Base-by-base conservation (phyloP, 1,139 yeast genomes). In the Debaryomyces udenii region DNA sequence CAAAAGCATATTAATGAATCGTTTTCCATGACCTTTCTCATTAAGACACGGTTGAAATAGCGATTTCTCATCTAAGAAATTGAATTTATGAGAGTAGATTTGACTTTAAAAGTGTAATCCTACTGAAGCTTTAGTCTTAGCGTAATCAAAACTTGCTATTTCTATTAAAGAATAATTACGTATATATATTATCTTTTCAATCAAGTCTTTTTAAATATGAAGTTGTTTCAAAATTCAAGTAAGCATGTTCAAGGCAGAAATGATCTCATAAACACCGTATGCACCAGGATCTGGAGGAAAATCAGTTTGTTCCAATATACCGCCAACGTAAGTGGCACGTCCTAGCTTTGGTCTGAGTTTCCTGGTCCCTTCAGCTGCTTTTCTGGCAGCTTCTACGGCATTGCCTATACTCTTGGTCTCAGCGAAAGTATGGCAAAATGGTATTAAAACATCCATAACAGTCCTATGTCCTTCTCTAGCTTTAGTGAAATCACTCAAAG, bases 401-500 rank as follows among this genome's bases (percentile, higher is more conserved):
- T 49, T 43, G 5, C 45, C 40, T 7, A 68, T 47, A 45, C 60
- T 62, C 35, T 57, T 49, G 1, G 66, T 50, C 14, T 55, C 47
- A 5, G 49, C 43, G 41, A 67, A 64, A 3, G 59, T 48, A 15
- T 58, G 57, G 33, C 66, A 69, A 53, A 74, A 75, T 30, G 80
- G 81, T 44, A 74, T 73, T 46, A 76, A 62, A 2, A 75, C 80
- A 52, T 76, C 81, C 70, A 76, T 76, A 17, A 76, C 73, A 1
- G 81, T 76, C 42, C 81, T 63, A 45, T 74, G 77, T 5, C 81
- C 81, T 41, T 65, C 62, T 39, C 77, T 59, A 2, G 80, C 80
- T 41, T 71, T 69, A 18, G 80, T 75, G 51, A 68, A 75, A 28
- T 61, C 60, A 43, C 62, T 58, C 36, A 73, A 56, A 17, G 66